Base-by-base conservation (phyloP, 805 yeast genomes). In the Metschnikowia picachoensis region DNA sequence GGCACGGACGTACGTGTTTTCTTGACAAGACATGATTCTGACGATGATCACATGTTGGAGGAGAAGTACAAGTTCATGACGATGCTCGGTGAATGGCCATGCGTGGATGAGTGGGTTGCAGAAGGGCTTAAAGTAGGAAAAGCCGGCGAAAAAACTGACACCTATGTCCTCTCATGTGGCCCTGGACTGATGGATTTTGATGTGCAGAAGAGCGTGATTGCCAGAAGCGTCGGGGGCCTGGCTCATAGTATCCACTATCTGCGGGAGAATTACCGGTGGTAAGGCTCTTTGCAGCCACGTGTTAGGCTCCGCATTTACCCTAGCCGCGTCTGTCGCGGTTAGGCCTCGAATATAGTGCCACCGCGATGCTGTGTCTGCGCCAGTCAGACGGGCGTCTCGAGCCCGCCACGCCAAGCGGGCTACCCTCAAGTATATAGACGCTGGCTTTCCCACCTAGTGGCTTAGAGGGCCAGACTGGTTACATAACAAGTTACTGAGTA, bases 1-100 rank as follows among this genome's bases (percentile, higher is more conserved):
- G 58, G 58, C 0, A 35, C 48, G 5, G 56, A 54, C 7, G 50
- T 54, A 16, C 44, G 44, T 5, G 56, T 54, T 7, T 48, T 40
- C 35, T 40, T 50, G 30, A 52, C 47, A 3, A 41, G 35, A 14
- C 43, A 25, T 9, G 35, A 37, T n/a, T n/a, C 15, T 14, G 56
- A 50, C 13, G 56, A 53, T n/a, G 42, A 44, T 31, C 30, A 29
- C 32, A 37, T 37, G 14, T 27, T 46, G 13, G 51, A 42, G n/a
- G 51, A 52, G 12, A 37, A 49, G 34, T 35, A 28, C 25, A 39
- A 47, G 27, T 52, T 40, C 28, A 35, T 54, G 35, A 37, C 50
- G 1, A 48, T 52, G 2, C 33, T 48, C 9, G 47, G 43, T 14
- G 48, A 44, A n/a, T 36, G 58, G 5, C 54, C 52, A 5, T 20